Base-by-base conservation (phyloP, 352 stramenopile species). In the Phytopythium delawarense region DNA sequence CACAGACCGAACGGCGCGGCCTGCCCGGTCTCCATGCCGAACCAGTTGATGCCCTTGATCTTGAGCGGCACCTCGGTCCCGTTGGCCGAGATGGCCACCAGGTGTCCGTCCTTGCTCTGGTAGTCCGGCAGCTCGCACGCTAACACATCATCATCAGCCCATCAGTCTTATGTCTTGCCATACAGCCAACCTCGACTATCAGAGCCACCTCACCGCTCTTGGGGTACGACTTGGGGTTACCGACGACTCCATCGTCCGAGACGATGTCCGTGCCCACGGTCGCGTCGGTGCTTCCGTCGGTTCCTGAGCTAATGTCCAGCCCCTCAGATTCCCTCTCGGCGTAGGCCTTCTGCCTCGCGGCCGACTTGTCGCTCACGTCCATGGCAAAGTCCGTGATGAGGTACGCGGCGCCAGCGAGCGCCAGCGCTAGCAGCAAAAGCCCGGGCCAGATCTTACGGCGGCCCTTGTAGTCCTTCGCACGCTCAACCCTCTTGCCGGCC, bases 11-110 rank as follows among this genome's bases (percentile, higher is more conserved):
- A 75, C 2, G 78, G 80, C 20, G 72, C 76, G 15, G 71, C 69
- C 25, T 74, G 60, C 28, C 74, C 83, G 81, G 78, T 86, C 58
- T 90, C 80, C 80, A 90, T 90, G 52, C 79, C 79, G 60, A 75
- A 91, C 82, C 83, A 92, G 56, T 92, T 92, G 69, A 88, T 74
- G 5, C 83, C 83, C 54, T 92, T 92, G 69, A 92, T 89, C 62
- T 92, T 92, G 76, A 92, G 71, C 4, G 75, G 63, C 4, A 92
- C 66, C 21, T 89, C 77, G 0, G 81, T 90, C n/a, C 84, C 81
- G 61, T 92, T 92, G 16, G 67, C 59, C 11, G 74, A 60, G 12
- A 83, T 64, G n/a, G 69, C 77, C 28, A 73, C 78, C 16, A 90
- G 76, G 55, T 74, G 75, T 58, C 76, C 78, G 46, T 88, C 74